Conservation (phyloP, 148 eudicot genomes). For the Arctostaphylos glauca region DNA sequence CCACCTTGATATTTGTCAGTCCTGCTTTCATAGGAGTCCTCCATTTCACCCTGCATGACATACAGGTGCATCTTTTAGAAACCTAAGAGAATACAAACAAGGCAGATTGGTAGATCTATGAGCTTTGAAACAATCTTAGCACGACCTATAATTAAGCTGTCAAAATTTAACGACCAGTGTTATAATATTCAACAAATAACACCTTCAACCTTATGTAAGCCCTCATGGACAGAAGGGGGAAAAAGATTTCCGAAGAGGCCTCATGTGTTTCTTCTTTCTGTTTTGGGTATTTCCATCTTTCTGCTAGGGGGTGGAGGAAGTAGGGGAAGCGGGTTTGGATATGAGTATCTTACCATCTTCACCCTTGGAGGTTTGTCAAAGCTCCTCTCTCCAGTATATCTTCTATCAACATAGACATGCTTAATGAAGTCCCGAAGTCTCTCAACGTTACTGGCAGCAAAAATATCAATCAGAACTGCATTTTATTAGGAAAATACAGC, state of each 20-base stretch:
- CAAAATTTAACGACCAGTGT: background rate
- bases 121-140: constrained; percentile 4
- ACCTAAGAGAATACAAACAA: background rate
- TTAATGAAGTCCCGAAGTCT: constrained; percentile 82
- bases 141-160: background rate
- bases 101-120: background rate
- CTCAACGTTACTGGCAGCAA: constrained; percentile 68
- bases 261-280: background rate
- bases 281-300: background rate
- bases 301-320: background rate
- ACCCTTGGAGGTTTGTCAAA: constrained; percentile 64
- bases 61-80: constrained; percentile 20
- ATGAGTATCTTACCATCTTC: constrained; percentile 45
- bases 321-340: background rate
- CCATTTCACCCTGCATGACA: constrained; percentile 64
- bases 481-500: background rate
- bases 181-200: constrained; percentile 54
- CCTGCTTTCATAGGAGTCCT: constrained; percentile 52
- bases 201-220: constrained; percentile 88
- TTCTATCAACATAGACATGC: constrained; percentile 92
- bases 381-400: constrained; percentile 84
- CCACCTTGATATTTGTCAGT: constrained; percentile 59
- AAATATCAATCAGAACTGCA: constrained; percentile 12
- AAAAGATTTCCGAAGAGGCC: constrained; percentile 19
- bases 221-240: constrained; percentile 27